Percentiles rank a stretch among this genome's conserved stretches.
Conservation (phyloP, 1,284 basidiomycete species). For the Coniophora puteana region DNA sequence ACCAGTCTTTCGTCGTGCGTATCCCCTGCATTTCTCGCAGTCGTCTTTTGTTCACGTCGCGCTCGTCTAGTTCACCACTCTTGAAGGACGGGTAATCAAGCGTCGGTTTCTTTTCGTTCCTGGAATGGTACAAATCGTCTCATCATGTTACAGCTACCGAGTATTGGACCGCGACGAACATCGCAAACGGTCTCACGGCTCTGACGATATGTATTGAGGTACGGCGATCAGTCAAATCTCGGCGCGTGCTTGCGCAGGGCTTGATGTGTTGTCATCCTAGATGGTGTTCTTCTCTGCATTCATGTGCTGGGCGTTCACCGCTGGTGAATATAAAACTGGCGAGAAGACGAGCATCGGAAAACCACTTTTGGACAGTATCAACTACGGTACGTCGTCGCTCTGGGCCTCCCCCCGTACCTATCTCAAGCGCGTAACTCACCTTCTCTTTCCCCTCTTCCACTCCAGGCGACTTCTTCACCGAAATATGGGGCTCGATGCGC, state of each 20-base stretch:
- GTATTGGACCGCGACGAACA: slow-evolving; percentile 78
- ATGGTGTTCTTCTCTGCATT: slow-evolving; percentile 79
- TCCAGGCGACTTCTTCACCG: slow-evolving; percentile 60
- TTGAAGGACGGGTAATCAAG: slow-evolving; percentile 62
- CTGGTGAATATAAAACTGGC: slow-evolving; percentile 55
- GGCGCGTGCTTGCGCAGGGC: background rate
- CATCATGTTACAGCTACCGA: slow-evolving; percentile 44
- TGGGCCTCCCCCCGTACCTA: too few relatives aligned
- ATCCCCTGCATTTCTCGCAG: background rate
- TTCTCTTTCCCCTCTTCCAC: slow-evolving; percentile 3
- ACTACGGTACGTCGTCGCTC: slow-evolving; percentile 47
- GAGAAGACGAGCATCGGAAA: slow-evolving; percentile 51
- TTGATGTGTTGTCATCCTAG: slow-evolving; percentile 28
- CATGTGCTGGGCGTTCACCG: slow-evolving; percentile 81
- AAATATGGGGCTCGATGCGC: slow-evolving; percentile 58
- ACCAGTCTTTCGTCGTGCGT: slow-evolving; percentile 70
- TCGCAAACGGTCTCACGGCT: slow-evolving; percentile 80
- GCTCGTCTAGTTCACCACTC: slow-evolving; percentile 45
- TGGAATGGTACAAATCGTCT: background rate
- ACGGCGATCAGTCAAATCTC: slow-evolving; percentile 5
- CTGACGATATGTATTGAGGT: slow-evolving; percentile 83
- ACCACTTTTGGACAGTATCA: slow-evolving; percentile 77
- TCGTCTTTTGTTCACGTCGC: background rate
- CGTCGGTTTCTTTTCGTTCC: slow-evolving; percentile 28
- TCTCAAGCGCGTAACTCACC: slow-evolving; percentile 5